Conservation (phyloP, 306 rosid species). For the Inga laurina region DNA sequence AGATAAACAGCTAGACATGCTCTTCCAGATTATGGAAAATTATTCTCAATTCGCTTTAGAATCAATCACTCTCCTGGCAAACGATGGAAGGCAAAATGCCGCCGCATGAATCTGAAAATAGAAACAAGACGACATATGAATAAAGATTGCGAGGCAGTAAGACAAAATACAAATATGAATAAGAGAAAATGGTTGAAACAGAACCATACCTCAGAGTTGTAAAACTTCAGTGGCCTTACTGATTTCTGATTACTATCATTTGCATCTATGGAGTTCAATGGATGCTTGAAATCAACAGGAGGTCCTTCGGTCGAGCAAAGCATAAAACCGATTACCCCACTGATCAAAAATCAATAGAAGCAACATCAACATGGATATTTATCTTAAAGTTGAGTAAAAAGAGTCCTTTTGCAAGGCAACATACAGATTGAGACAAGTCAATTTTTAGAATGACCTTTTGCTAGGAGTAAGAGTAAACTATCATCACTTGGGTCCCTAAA, state of each 20-base stretch:
- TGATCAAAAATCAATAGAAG: conserved; percentile 45
- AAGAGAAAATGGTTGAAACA: not conserved
- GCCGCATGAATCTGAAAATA: conserved; percentile 81
- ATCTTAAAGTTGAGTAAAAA: not conserved
- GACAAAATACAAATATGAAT: not conserved
- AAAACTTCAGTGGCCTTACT: conserved; percentile 72
- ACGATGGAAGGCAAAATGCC: conserved; percentile 94
- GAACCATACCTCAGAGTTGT: conserved; percentile 84
- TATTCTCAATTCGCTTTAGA: conserved; percentile 52
- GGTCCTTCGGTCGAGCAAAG: conserved; percentile 98
- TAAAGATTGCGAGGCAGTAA: not conserved
- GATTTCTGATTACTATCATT: conserved; percentile 41
- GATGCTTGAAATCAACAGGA: conserved; percentile 86
- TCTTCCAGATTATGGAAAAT: conserved; percentile 26
- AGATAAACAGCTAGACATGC: conserved; percentile 31
- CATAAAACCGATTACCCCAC: conserved; percentile 99
- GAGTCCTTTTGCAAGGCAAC: not conserved
- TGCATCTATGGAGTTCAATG: conserved; percentile 73
- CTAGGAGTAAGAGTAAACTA: not conserved
- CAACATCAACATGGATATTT: conserved; percentile 22
- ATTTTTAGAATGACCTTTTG: not conserved
- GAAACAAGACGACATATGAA: not conserved
- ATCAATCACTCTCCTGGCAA: conserved; percentile 84
- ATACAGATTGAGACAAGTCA: not conserved
- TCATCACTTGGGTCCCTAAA: not conserved